Percentiles rank a stretch among this genome's conserved stretches.
Evolutionary conservation across 2,329 filamentous ascomycete genomes (phyloP).

Genomic region (Colletotrichum eremochloae): DNA sequence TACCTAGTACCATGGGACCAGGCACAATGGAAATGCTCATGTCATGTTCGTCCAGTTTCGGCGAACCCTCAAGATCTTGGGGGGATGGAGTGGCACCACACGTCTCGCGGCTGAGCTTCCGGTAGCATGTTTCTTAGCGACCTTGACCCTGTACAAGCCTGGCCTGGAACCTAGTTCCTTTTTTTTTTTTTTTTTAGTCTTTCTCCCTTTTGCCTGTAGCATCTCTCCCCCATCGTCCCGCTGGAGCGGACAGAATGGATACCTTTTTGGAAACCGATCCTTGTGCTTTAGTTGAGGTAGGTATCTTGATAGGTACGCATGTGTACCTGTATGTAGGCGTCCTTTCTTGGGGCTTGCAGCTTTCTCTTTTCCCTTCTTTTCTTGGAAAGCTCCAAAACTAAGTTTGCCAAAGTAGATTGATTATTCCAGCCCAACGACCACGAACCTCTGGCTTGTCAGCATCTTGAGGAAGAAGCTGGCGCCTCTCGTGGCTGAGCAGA

Average conservation of each 20-base stretch:
- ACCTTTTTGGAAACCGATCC: slow-evolving; percentile 4
- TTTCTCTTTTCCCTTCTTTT: too few species aligned
- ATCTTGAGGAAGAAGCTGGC: background rate
- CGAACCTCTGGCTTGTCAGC: background rate
- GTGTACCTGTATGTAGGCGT: background rate
- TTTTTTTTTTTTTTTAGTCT: too few species aligned
- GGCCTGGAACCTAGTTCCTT: background rate
- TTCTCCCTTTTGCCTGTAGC: background rate
- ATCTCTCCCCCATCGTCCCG: background rate
- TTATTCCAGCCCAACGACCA: background rate
- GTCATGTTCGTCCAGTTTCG: background rate
- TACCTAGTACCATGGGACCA: background rate
- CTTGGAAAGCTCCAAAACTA: background rate
- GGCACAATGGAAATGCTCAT: too few species aligned
- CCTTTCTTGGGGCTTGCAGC: background rate
- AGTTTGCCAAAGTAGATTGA: background rate
- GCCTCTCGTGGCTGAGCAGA: slow-evolving; percentile 8
- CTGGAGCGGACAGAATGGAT: slow-evolving; percentile 15
- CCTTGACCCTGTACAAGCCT: slow-evolving; percentile 12
- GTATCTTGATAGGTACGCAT: background rate
- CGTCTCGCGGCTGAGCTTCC: slow-evolving; percentile 24
- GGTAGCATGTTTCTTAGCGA: slow-evolving; percentile 30
- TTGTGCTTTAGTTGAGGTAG: background rate
- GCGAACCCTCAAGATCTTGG: background rate
- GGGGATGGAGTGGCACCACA: slow-evolving; percentile 26